Base-by-base conservation (phyloP, 768 basidiomycete genomes). In the Termitomyces sp. region DNA sequence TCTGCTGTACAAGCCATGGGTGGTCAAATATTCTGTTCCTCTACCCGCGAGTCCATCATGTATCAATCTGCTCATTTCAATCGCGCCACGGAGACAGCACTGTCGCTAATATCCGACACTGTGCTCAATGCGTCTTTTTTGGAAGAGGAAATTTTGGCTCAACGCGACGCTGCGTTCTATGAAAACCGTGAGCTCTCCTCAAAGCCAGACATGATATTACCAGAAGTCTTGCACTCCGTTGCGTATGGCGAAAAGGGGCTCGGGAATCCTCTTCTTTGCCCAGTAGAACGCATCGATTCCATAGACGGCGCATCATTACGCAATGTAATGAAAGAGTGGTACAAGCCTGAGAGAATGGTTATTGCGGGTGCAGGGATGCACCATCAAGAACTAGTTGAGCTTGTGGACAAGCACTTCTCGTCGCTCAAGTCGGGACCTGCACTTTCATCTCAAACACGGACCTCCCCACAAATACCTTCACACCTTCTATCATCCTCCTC, bases 51-150 rank as follows among this genome's bases (percentile, higher is more conserved):
- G 70, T 83, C 92, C 22, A 94, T 98, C 68, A 92, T 97, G 90
- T 99, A 98, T 69, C 97, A 98, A 73, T 96, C 96, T 12, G 92
- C 94, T 39, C 90, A 96, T 70, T 95, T 94, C 67, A 86, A 93
- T 63, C 77, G 85, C 60, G 85, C 85, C 41, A 92, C 94, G 2
- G 85, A 90, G 1, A 78, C 85, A 7, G 93, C 94, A 12, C 69
- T 99, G 51, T 88, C 89, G 28, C 82, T 98, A 60, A 92, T 99
- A 59, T 84, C 95, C 34, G 95, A 98, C 71, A 96, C 95, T 16
- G 86, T 92, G 50, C 78, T 88, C 55, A 84, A 92, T 66, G 84
- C 97, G 10, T 74, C 84, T 1, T 86, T 97, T 69, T 70, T 81
- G 20, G 72, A 76, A 0, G 90, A 91, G 54, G 97, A 98, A 72